Percentiles rank a stretch among this genome's conserved stretches.
These are phyloP conservation scores for Tubosaeta sp. DNA, from an alignment of 768 basidiomycete genomes.

Conservation along the genomic window DNA sequence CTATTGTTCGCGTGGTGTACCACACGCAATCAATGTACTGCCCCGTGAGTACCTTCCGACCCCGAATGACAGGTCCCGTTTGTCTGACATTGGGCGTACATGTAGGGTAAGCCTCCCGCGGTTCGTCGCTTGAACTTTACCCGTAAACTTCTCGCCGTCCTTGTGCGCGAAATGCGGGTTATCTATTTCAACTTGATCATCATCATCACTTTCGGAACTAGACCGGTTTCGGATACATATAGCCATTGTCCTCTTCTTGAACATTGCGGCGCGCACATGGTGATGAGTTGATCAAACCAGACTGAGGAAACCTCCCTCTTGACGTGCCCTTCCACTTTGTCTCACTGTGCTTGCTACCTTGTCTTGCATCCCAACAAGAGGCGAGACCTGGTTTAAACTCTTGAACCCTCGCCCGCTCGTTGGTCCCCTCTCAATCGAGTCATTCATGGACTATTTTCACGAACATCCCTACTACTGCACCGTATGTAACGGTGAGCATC, in stretches of 20 bases:
- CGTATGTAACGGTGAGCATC: conserved; percentile 15
- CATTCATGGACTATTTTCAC: conserved; percentile 9
- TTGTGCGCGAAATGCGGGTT: conserved; percentile 14
- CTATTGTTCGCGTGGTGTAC: conserved; percentile 27
- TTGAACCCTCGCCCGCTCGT: not conserved
- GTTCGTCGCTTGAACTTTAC: conserved; percentile 13
- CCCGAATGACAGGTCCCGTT: not conserved
- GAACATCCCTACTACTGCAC: conserved; percentile 11
- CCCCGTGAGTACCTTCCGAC: conserved; percentile 12
- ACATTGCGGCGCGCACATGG: conserved; percentile 13
- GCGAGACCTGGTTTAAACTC: conserved; percentile 13
- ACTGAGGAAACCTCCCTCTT: conserved; percentile 10
- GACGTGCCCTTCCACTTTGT: conserved; percentile 20
- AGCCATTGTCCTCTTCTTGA: conserved; percentile 28
- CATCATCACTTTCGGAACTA: conserved; percentile 25
- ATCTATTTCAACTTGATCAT: conserved; percentile 17
- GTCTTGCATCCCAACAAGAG: conserved; percentile 34
- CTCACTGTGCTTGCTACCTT: conserved; percentile 30
- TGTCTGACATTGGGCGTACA: conserved; percentile 5
- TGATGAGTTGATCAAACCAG: conserved; percentile 15
- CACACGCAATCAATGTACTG: not conserved
- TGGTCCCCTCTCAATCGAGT: not conserved
- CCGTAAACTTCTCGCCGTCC: conserved; percentile 1
- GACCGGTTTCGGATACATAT: conserved; percentile 33
- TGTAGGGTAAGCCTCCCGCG: conserved; percentile 6